phyloP scores from a whole-genome alignment of 805 yeast species.

The Candida orba region DNA sequence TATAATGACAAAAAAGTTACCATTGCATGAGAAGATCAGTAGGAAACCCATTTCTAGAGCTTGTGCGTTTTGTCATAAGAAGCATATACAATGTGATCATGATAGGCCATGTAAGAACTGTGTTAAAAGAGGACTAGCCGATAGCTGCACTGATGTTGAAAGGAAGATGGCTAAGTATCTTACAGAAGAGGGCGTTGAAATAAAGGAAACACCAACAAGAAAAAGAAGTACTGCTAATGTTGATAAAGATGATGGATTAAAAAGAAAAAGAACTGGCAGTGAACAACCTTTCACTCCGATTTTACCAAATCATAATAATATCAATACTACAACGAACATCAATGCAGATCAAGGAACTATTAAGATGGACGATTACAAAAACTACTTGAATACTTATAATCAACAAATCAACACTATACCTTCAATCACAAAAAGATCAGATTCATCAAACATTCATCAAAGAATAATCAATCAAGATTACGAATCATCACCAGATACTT shows the following conservation, averaged over 20 bases:
- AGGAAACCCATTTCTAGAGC: conserved; percentile 64
- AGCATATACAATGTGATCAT: conserved; percentile 67
- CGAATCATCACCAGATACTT: conserved; percentile 21
- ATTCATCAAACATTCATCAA: conserved; percentile 1
- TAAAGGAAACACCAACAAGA: not conserved
- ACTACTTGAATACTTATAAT: not conserved
- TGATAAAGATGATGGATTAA: too few relatives aligned
- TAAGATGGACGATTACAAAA: not conserved
- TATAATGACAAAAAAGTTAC: conserved; percentile 55
- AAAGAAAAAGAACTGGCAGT: too few relatives aligned
- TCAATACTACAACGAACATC: not conserved
- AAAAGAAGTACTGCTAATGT: not conserved
- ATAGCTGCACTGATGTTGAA: conserved; percentile 49
- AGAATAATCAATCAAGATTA: conserved; percentile 5
- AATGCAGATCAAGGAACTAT: not conserved
- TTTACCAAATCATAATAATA: not conserved
- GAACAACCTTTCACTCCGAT: not conserved
- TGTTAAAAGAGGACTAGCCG: conserved; percentile 49
- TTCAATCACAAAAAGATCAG: not conserved
- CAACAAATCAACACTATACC: too few relatives aligned
- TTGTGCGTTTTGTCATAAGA: conserved; percentile 63
- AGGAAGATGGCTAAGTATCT: conserved; percentile 40
- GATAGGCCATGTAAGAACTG: conserved; percentile 68
- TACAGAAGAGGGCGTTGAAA: conserved; percentile 1
- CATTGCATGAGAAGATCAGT: conserved; percentile 42